Evolutionary conservation across 176 grass and related monocot genomes (phyloP).

Genomic region (Aegilops speltoides): DNA sequence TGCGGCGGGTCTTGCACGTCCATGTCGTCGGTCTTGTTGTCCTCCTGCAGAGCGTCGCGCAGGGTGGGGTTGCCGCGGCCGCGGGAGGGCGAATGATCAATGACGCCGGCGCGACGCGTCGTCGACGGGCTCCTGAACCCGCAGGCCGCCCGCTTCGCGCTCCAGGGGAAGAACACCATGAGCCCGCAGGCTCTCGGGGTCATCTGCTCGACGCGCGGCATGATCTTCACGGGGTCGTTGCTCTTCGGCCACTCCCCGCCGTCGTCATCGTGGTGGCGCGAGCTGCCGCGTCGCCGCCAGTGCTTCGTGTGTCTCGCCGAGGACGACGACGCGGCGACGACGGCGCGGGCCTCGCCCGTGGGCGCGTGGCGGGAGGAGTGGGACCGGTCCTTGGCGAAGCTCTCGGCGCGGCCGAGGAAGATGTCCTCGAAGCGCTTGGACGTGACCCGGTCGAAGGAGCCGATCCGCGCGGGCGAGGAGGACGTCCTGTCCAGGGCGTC

Average conservation of each 20-base stretch:
- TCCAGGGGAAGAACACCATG: slow-evolving; percentile 91
- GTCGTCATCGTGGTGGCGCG: slow-evolving; percentile 20
- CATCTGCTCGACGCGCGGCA: slow-evolving; percentile 51
- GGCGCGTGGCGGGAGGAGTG: slow-evolving; percentile 32
- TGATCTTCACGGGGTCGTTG: slow-evolving; percentile 18
- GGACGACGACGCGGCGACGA: slow-evolving; percentile 35
- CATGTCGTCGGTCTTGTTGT: not conserved
- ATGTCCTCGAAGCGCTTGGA: slow-evolving; percentile 61
- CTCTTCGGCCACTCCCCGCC: slow-evolving; percentile 6
- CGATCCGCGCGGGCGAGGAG: slow-evolving; percentile 51
- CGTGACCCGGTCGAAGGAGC: slow-evolving; percentile 64
- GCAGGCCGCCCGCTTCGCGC: slow-evolving; percentile 58
- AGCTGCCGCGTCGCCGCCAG: not conserved
- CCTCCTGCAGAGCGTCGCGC: slow-evolving; percentile 29
- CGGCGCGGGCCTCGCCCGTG: not conserved
- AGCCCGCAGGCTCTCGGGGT: slow-evolving; percentile 69
- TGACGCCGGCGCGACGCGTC: slow-evolving; percentile 3
- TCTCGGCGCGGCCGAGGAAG: slow-evolving; percentile 45
- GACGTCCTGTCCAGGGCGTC: slow-evolving; percentile 72
- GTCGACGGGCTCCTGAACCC: slow-evolving; percentile 46
- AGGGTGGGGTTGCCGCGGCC: slow-evolving; percentile 9
- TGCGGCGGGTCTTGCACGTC: slow-evolving; percentile 5
- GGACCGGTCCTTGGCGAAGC: slow-evolving; percentile 68
- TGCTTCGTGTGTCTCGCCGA: slow-evolving; percentile 30
- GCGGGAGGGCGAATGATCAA: not conserved